Evolutionary conservation across 257 asterid species (phyloP), one percentile per base, ranked within the genome.

Genomic region (Voacanga thouarsii): DNA sequence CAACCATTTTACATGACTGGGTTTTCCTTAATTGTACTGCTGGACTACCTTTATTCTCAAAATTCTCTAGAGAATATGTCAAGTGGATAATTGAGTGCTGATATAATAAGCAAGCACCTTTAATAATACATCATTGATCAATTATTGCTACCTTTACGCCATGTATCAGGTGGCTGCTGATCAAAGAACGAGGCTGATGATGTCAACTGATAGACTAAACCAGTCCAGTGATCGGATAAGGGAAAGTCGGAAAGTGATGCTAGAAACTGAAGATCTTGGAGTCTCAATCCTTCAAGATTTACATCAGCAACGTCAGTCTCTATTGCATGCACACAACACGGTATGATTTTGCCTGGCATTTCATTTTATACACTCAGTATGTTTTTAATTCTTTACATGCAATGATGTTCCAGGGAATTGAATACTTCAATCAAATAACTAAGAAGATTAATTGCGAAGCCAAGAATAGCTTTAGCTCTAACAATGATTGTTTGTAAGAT

Each of bases 201-300:
- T 81, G 87, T 84, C 87, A 59, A 84, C 87, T 44, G 85, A 84
- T 78, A 81, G 81, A 81, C 44, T 84, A 41, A 82, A 78, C 77
- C 77, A 78, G 71, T 84, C 87, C 43, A 84, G 81, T 78, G 85
- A 79, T 72, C 77, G 81, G 60, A 82, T 84, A 63, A 81, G 78
- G 60, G 82, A 84, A 66, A 70, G 87, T 68, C 80, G 87, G 51
- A 84, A 68, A 79, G 76, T 82, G 70, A 81, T 79, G 87, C 72
- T 81, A 41, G 87, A 84, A 76, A 84, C 87, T 24, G 87, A 84
- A 82, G 87, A 84, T 51, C 87, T 84, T 67, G 87, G 87, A 53
- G 87, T 84, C 45, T 84, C 85, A 44, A 81, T 84, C 51, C 85
- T 84, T 79, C 82, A 78, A 55, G 87, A 84, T 84, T 73, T 84